phyloP scores from a whole-genome alignment of 2,329 filamentous ascomycete species.

The Hirsutella minnesotensis region DNA sequence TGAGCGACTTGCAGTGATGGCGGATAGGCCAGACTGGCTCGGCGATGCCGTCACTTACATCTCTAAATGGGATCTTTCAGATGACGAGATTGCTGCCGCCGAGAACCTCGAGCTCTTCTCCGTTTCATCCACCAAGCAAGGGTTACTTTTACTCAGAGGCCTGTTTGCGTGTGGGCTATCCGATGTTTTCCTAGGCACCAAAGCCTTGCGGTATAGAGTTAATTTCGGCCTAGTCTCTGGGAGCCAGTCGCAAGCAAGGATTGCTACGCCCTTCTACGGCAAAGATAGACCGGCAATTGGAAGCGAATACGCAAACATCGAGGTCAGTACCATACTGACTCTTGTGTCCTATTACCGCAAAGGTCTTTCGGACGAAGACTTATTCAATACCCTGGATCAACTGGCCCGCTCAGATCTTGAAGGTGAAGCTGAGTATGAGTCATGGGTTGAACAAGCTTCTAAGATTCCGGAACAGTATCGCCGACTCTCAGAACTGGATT shows the following conservation, averaged over 20 bases:
- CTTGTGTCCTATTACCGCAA: constrained; percentile 40
- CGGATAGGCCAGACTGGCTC: neutral
- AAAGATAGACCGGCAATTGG: constrained; percentile 41
- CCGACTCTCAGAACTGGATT: constrained; percentile 37
- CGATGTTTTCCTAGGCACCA: constrained; percentile 35
- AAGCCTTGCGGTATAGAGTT: constrained; percentile 51
- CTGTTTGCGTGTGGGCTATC: constrained; percentile 43
- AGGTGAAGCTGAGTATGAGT: constrained; percentile 32
- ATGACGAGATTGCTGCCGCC: neutral
- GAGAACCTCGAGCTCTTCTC: constrained; percentile 14
- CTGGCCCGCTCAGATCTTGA: constrained; percentile 40
- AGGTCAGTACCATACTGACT: constrained; percentile 41
- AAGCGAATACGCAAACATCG: constrained; percentile 48
- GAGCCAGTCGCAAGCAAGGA: constrained; percentile 22
- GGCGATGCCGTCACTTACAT: neutral
- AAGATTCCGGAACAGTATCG: neutral
- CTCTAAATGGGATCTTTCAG: neutral
- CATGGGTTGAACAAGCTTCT: constrained; percentile 24
- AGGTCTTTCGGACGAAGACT: constrained; percentile 36
- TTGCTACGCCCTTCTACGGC: constrained; percentile 45
- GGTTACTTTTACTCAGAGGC: constrained; percentile 36
- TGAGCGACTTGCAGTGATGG: too few species aligned
- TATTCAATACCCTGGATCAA: constrained; percentile 31
- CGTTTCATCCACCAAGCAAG: constrained; percentile 12
- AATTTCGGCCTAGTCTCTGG: constrained; percentile 39